Evolutionary conservation across 345 rosid genomes (phyloP).

Genomic region (Anacardium occidentale): DNA sequence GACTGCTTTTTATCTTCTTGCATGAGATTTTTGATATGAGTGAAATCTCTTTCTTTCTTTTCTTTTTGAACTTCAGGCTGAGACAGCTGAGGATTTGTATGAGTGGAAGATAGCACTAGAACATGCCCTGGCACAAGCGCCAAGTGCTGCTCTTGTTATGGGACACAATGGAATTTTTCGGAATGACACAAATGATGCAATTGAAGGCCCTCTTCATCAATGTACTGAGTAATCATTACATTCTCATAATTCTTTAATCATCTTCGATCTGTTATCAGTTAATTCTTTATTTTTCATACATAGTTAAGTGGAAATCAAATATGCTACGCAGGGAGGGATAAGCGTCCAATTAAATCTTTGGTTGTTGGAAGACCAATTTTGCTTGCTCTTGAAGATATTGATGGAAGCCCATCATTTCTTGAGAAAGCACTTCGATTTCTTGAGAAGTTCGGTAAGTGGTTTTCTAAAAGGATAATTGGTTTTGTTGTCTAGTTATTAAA

Average conservation of each 20-base stretch:
- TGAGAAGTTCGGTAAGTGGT: constrained; percentile 77
- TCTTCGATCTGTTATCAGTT: constrained; percentile 5
- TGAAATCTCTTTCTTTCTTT: background rate
- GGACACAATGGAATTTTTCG: constrained; percentile 90
- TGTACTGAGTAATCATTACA: constrained; percentile 34
- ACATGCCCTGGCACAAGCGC: constrained; percentile 91
- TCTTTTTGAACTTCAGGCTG: constrained; percentile 59
- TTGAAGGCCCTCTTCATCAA: constrained; percentile 84
- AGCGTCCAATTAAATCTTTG: constrained; percentile 85
- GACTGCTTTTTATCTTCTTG: background rate
- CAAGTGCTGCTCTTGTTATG: constrained; percentile 95
- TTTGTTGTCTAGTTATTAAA: background rate
- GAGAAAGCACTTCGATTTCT: constrained; percentile 98
- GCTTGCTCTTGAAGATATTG: constrained; percentile 98
- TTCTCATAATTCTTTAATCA: constrained; percentile 13
- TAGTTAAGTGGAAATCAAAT: constrained; percentile 13
- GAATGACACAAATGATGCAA: constrained; percentile 62
- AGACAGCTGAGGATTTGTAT: constrained; percentile 84
- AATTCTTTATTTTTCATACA: constrained; percentile 16
- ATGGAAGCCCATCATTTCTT: constrained; percentile 97
- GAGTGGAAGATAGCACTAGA: constrained; percentile 97
- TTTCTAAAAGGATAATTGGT: constrained; percentile 12
- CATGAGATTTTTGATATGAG: constrained; percentile 1
- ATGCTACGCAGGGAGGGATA: constrained; percentile 74
- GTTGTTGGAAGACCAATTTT: constrained; percentile 98